Base-by-base conservation (phyloP, 805 yeast species). In the Metschnikowia rubicola region DNA sequence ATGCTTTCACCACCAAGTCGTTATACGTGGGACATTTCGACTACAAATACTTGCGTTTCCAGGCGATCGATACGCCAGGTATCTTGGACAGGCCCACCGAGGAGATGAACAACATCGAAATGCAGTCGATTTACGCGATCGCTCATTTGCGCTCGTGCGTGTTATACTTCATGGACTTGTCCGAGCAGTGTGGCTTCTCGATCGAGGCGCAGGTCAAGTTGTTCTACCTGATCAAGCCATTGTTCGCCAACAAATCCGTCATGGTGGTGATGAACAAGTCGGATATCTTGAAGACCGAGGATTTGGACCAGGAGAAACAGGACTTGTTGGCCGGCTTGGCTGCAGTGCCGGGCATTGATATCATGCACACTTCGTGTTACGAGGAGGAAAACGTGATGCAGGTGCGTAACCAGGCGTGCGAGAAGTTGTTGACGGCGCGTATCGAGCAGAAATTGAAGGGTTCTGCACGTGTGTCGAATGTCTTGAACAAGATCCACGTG, bases 61-160 rank as follows among this genome's bases (percentile, higher is more conserved):
- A 94, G 76, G 99, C 98, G 47, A 94, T 94, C 64, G 99, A 94
- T 71, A 94, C 99, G 34, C 99, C 99, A 31, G 99, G 99, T 76
- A 91, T 94, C 62, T 77, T 94, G 67, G 99, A 94, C 71, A 84
- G 98, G 69, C 99, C 99, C 51, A 90, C 97, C 38, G 99, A 94
- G 71, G 99, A 94, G 67, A 94, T 94, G 99, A 94, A 94, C 77
- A 94, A 94, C 72, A 94, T 94, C 69, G 99, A 94, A 76, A 94
- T 94, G 99, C 99, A 94, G 75, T 87, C 96, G 42, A 94, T 94
- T 63, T 94, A 94, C 63, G 99, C 99, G 52, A 90, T 94, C 77
- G 99, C 99, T 31, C 99, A 94, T 71, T 81, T 94, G 69, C 83
- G 98, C 67, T 91, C 98, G 29, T 88, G 97, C 68, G 96, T 94